phyloP scores from a whole-genome alignment of 805 yeast genomes.

The Candida takata region DNA sequence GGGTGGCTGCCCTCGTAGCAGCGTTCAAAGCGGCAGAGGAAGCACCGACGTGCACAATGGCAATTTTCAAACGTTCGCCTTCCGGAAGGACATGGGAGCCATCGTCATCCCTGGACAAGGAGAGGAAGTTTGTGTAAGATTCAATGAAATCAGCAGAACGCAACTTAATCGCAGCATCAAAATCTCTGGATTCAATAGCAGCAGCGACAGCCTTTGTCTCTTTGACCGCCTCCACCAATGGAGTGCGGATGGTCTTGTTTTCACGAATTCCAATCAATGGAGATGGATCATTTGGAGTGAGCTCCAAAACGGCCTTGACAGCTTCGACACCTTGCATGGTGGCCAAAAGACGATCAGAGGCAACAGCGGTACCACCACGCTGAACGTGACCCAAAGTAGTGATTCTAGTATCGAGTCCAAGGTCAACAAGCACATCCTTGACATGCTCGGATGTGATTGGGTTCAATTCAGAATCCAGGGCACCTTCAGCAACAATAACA shows the following conservation, averaged over 20 bases:
- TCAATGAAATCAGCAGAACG: constrained; percentile 88
- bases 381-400: constrained; percentile 97
- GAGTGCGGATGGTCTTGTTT: constrained; percentile 78
- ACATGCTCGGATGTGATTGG: constrained; percentile 81
- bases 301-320: constrained; percentile 81
- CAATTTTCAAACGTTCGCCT: constrained; percentile 61
- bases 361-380: constrained; percentile 98
- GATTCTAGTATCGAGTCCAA: constrained; percentile 90
- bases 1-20: constrained; percentile 84
- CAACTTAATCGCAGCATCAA: constrained; percentile 77
- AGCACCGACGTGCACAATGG: constrained; percentile 90
- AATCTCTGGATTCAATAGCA: constrained; percentile 74
- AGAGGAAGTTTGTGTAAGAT: constrained; percentile 62
- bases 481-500: constrained; percentile 98
- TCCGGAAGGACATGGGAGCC: constrained; percentile 54
- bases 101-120: constrained; percentile 62
- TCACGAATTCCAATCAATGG: constrained; percentile 90
- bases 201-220: constrained; percentile 85
- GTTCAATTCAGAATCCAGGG: constrained; percentile 71
- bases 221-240: constrained; percentile 84
- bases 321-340: constrained; percentile 98
- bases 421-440: constrained; percentile 69
- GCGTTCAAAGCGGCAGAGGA: constrained; percentile 96
- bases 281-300: constrained; percentile 86
- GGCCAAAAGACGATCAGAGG: constrained; percentile 84